Evolutionary conservation across 371 early-diverging fungal genomes (phyloP).

Genomic region (Rhizomucor miehei): DNA sequence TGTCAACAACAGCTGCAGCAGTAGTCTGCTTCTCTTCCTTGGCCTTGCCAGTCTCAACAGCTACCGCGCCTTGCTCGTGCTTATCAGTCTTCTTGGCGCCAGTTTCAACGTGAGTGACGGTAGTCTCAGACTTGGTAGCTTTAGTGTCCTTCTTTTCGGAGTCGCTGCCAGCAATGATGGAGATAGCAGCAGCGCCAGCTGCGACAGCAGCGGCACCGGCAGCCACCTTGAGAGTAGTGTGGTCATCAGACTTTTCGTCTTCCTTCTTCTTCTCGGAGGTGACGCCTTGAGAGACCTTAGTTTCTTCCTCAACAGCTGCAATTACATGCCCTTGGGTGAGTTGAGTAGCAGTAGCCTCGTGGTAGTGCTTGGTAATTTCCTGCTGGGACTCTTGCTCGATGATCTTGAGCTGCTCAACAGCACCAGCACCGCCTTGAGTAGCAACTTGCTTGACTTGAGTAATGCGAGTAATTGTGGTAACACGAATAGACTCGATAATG

Average conservation of each 20-base stretch:
- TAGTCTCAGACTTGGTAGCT: too few species aligned
- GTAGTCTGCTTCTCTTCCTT: neutral
- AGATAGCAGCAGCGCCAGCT: conserved; percentile 1
- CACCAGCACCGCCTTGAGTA: neutral
- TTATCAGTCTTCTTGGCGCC: too few species aligned
- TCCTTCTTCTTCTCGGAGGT: too few species aligned
- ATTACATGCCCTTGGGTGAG: neutral
- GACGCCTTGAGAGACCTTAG: neutral
- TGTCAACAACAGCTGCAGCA: neutral
- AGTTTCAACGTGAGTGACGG: too few species aligned
- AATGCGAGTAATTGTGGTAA: neutral
- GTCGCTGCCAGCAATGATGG: neutral
- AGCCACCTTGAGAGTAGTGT: neutral
- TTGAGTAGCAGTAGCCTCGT: neutral
- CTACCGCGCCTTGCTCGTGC: neutral
- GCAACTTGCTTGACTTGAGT: conserved; percentile 4
- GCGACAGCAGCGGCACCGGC: neutral
- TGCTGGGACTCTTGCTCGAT: conserved; percentile 3
- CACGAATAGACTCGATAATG: conserved; percentile 2
- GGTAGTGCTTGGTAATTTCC: neutral
- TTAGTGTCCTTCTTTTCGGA: neutral
- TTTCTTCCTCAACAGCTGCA: neutral
- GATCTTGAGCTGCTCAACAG: conserved; percentile 1
- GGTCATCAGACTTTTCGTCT: neutral
- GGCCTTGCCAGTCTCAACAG: neutral